Conservation (phyloP, 805 yeast species). For the Millerozyma miso region DNA sequence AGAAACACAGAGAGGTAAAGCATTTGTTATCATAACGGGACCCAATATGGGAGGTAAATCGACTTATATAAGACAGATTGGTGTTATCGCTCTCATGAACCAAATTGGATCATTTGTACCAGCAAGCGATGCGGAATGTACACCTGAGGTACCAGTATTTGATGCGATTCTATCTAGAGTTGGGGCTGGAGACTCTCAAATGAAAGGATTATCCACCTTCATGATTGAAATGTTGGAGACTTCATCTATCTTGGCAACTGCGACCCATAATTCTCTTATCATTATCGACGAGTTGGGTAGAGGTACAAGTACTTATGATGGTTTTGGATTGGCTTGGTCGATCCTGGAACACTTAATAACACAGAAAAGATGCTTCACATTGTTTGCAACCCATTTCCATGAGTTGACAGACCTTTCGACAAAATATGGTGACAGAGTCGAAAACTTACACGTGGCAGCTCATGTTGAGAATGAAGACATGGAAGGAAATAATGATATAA, state of each 20-base stretch:
- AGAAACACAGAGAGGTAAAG: slow-evolving; percentile 32
- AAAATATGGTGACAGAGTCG: slow-evolving; percentile 52
- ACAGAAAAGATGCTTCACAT: slow-evolving; percentile 67
- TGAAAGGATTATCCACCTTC: slow-evolving; percentile 94
- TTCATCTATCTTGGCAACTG: slow-evolving; percentile 76
- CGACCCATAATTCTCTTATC: slow-evolving; percentile 73
- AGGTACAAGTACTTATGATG: slow-evolving; percentile 88
- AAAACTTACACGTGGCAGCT: slow-evolving; percentile 89
- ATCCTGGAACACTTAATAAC: slow-evolving; percentile 81
- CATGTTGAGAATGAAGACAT: slow-evolving; percentile 59
- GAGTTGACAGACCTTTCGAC: slow-evolving; percentile 82
- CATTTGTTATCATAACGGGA: slow-evolving; percentile 85
- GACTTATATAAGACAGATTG: slow-evolving; percentile 85
- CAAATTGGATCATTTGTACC: slow-evolving; percentile 92
- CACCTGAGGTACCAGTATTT: slow-evolving; percentile 74
- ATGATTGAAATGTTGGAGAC: slow-evolving; percentile 92
- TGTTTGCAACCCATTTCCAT: slow-evolving; percentile 97
- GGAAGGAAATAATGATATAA: slow-evolving; percentile 57
- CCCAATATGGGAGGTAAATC: slow-evolving; percentile 99
- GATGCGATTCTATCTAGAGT: slow-evolving; percentile 94
- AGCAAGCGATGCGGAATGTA: slow-evolving; percentile 32
- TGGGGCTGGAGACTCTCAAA: slow-evolving; percentile 98
- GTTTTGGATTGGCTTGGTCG: slow-evolving; percentile 97
- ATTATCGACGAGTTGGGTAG: slow-evolving; percentile 95
- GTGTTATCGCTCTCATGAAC: slow-evolving; percentile 80